Evolutionary conservation across 2,329 filamentous ascomycete species (phyloP), one percentile per base, ranked within the genome.

Genomic region (Chrysoporthe deuterocubensis): DNA sequence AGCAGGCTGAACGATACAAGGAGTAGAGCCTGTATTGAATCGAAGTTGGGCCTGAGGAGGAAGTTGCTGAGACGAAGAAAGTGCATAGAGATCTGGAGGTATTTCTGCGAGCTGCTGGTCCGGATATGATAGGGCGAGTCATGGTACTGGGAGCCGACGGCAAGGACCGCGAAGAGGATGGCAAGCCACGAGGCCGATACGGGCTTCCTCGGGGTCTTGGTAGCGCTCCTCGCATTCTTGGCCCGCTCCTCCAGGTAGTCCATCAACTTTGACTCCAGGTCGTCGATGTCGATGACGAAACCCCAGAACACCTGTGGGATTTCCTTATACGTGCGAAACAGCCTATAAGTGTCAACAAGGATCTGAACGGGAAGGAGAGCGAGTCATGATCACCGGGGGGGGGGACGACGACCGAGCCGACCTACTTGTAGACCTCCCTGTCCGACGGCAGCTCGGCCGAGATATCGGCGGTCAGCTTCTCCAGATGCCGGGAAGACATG

Each of bases 241-340:
- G 86, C 87, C 59, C 88, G 82, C 67, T 90, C 88, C 71, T 90
- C 88, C 1, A 90, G 80, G 71, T 90, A 90, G 32, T 88, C 81
- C 82, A 90, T 89, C 59, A 90, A 80, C 69, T 85, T 87, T 4
- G 86, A 85, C 72, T 90, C 88, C 40, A 90, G 83, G 64, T 89
- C 88, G 66, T 89, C 87, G 65, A 90, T 87, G 71, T 90, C 88
- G 67, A 89, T 84, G 21, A 90, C 85, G 62, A 90, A 88, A 1
- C 88, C 88, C 88, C 88, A 90, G 71, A 90, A 90, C 1, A 87
- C 87, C 61, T 90, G 88, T 1, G 88, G 85, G 34, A 89, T 88
- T 73, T 90, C 87, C 75, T 90, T 90, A 78, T 90, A 90, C 1
- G 87, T 87, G 57, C 86, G 84, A 73, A 90, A 90, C 7, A 89